These are phyloP conservation scores for Trapa bicornis DNA, from an alignment of 345 rosid species.

Conservation along the genomic window DNA sequence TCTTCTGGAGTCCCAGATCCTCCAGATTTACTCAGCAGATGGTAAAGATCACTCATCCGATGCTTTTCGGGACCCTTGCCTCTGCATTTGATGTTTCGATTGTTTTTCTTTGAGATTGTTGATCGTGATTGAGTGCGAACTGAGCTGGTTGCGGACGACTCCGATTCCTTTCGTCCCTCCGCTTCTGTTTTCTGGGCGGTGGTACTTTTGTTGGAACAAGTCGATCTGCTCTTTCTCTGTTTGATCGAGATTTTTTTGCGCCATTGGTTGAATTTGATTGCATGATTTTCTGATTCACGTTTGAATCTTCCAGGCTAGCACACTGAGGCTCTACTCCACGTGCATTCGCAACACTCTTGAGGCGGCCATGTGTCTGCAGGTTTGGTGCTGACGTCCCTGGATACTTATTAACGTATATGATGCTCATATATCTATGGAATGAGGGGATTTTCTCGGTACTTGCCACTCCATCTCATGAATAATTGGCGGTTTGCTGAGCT, in stretches of 20 bases:
- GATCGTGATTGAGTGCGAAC: background rate
- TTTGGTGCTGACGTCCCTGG: conserved; percentile 4
- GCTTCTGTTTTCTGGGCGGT: background rate
- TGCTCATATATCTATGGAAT: background rate
- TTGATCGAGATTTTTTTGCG: background rate
- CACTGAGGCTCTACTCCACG: conserved; percentile 64
- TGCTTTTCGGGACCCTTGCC: background rate
- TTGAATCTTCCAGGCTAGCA: conserved; percentile 35
- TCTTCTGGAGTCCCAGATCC: background rate
- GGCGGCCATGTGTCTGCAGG: conserved; percentile 96
- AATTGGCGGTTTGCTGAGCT: background rate
- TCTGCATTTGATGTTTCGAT: background rate
- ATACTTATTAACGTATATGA: background rate
- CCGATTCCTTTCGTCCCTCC: background rate
- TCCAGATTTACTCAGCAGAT: background rate
- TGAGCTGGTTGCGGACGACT: background rate
- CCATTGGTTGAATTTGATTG: background rate
- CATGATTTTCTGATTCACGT: background rate
- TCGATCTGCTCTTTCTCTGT: background rate
- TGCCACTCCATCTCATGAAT: background rate
- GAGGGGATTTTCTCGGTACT: background rate
- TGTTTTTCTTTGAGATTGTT: background rate
- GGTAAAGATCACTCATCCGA: background rate
- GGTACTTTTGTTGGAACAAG: background rate
- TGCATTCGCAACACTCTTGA: conserved; percentile 88